phyloP scores from a whole-genome alignment of 2,329 filamentous ascomycete genomes.

The Fusarium nurragi region DNA sequence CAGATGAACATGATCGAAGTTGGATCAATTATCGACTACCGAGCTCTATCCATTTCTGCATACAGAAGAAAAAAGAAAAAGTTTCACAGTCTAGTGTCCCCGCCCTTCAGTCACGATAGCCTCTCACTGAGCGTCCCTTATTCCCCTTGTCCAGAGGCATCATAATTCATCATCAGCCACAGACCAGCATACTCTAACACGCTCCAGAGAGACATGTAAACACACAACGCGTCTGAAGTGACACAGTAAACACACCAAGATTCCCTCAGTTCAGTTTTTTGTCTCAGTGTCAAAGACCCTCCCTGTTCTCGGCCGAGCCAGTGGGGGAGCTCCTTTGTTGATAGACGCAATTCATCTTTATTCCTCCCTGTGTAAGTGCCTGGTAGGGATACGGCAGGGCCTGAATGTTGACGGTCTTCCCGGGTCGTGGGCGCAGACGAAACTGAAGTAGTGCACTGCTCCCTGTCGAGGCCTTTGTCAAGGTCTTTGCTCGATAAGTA shows the following conservation, averaged over 20 bases:
- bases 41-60: conserved; percentile 4
- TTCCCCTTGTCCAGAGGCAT: conserved; percentile 9
- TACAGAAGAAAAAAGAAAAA: not conserved
- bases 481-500: not conserved
- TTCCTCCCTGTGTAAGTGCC: not conserved
- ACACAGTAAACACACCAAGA: conserved; percentile 3
- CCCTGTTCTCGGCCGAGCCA: conserved; percentile 21
- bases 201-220: conserved; percentile 15
- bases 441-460: not conserved
- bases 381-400: conserved; percentile 3
- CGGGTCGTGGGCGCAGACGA: not conserved
- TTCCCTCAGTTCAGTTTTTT: conserved; percentile 23
- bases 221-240: conserved; percentile 14
- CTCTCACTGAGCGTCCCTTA: not conserved
- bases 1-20: not conserved
- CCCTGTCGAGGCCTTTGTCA: not conserved
- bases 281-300: conserved; percentile 16
- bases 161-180: not conserved
- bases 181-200: not conserved
- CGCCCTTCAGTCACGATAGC: conserved; percentile 3
- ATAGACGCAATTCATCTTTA: not conserved
- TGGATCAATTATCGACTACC: not conserved
- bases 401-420: conserved; percentile 13
- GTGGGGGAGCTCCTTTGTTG: not conserved
- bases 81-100: not conserved